Evolutionary conservation across 2,329 filamentous ascomycete genomes (phyloP).

Genomic region (Paracoccidioides lutzii): DNA sequence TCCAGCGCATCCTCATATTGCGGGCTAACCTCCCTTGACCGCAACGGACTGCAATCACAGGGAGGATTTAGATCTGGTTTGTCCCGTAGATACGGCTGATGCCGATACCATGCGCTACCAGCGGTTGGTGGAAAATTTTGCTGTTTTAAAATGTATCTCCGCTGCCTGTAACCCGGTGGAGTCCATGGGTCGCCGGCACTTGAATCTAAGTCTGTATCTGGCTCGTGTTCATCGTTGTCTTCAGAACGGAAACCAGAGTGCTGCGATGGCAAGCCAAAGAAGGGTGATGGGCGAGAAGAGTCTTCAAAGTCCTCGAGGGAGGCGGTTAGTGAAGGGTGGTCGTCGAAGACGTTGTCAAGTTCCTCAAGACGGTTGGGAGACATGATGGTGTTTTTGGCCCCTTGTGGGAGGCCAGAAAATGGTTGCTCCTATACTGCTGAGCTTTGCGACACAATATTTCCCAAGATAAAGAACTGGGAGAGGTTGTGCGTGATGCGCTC

Average conservation of each 20-base stretch:
- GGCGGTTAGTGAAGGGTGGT: conserved; percentile 47
- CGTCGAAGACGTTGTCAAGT: conserved; percentile 40
- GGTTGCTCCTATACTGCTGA: not conserved
- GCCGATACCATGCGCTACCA: conserved; percentile 44
- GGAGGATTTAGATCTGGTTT: conserved; percentile 30
- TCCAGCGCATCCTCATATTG: conserved; percentile 46
- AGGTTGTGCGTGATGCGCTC: not conserved
- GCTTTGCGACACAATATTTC: not conserved
- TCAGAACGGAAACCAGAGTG: conserved; percentile 52
- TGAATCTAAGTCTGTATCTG: conserved; percentile 31
- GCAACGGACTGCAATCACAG: conserved; percentile 33
- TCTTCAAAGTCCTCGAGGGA: conserved; percentile 52
- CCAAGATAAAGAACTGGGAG: not conserved
- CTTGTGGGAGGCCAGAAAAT: not conserved
- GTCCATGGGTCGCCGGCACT: conserved; percentile 44
- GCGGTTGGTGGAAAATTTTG: conserved; percentile 22
- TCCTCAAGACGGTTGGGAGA: conserved; percentile 20
- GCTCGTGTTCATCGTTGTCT: conserved; percentile 35
- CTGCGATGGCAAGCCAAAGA: conserved; percentile 44
- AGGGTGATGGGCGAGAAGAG: conserved; percentile 34
- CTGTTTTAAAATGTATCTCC: conserved; percentile 12
- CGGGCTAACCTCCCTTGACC: conserved; percentile 46
- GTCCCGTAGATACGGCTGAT: conserved; percentile 37
- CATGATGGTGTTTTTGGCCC: conserved; percentile 5
- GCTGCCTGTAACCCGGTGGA: conserved; percentile 49